Evolutionary conservation across 805 yeast genomes (phyloP).

Genomic region (Candida germanica): DNA sequence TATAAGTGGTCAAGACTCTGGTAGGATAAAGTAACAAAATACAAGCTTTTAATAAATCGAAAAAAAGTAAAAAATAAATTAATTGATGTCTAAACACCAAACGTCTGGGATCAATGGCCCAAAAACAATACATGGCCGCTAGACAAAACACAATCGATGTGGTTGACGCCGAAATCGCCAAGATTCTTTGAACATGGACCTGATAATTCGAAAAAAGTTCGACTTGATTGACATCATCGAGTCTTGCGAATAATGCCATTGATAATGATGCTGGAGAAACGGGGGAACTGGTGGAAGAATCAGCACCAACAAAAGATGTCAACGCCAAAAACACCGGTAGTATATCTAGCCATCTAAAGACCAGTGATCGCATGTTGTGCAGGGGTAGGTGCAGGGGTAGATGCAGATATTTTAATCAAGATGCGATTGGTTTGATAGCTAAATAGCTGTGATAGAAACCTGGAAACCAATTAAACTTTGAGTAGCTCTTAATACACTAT

Average conservation of each 20-base stretch:
- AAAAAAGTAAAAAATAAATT: constrained; percentile 62
- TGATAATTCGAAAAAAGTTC: constrained; percentile 26
- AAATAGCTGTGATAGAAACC: too few species aligned
- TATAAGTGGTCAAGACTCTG: constrained; percentile 42
- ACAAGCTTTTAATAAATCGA: constrained; percentile 72
- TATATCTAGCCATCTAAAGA: too few species aligned
- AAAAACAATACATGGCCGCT: constrained; percentile 55
- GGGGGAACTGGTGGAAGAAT: too few species aligned
- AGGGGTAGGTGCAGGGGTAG: too few species aligned
- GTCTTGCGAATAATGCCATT: background rate
- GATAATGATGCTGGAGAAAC: too few species aligned
- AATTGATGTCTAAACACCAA: constrained; percentile 68
- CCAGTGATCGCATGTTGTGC: too few species aligned
- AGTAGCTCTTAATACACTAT: too few species aligned
- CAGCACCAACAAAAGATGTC: too few species aligned
- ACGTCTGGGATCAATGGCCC: constrained; percentile 62
- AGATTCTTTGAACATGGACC: constrained; percentile 29
- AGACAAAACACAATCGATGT: constrained; percentile 48
- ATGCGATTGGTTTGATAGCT: too few species aligned
- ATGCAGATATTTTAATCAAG: too few species aligned
- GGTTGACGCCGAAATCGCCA: constrained; percentile 38
- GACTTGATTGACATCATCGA: constrained; percentile 19
- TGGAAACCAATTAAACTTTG: too few species aligned
- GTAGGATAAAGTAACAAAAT: constrained; percentile 68
- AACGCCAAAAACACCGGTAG: too few species aligned